These are phyloP conservation scores for Penicillium oxalicum DNA, from an alignment of 2,329 filamentous ascomycete species.

Conservation along the genomic window DNA sequence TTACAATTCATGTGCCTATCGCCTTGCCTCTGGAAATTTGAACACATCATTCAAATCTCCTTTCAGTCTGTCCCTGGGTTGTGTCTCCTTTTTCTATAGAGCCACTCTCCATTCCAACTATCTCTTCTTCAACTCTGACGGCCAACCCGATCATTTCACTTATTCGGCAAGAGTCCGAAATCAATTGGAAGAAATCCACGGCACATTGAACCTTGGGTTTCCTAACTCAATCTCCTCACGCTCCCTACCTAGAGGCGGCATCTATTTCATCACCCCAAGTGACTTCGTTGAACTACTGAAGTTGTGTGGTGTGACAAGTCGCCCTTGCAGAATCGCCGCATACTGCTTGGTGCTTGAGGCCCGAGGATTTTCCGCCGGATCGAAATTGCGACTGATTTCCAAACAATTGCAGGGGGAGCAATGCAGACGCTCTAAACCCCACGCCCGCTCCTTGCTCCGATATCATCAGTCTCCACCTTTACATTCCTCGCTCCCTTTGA, in stretches of 20 bases:
- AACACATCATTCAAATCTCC: constrained; percentile 1
- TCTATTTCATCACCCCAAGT: not conserved
- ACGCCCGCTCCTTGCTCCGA: constrained; percentile 20
- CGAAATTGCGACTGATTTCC: constrained; percentile 15
- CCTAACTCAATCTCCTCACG: not conserved
- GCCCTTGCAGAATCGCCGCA: constrained; percentile 23
- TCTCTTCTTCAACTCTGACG: constrained; percentile 5
- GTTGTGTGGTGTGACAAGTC: constrained; percentile 5
- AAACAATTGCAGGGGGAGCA: constrained; percentile 22
- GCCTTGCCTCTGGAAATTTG: constrained; percentile 5
- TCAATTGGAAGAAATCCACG: not conserved
- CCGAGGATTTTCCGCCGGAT: constrained; percentile 16
- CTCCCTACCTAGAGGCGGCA: not conserved
- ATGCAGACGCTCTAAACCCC: constrained; percentile 24
- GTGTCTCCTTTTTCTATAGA: constrained; percentile 22
- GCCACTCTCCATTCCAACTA: constrained; percentile 19
- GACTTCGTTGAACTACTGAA: not conserved
- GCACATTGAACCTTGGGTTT: not conserved
- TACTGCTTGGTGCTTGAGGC: constrained; percentile 6
- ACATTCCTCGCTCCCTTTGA: constrained; percentile 28
- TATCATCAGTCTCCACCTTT: constrained; percentile 18
- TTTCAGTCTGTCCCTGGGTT: not conserved
- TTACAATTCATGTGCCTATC: constrained; percentile 10
- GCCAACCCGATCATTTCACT: not conserved
- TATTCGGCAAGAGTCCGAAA: not conserved